A percentile compares a stretch with the other conserved stretches of the same genome.
These are phyloP conservation scores for Apiotrichum mycotoxinovorans DNA, from an alignment of 1,284 basidiomycete genomes.

Conservation along the genomic window DNA sequence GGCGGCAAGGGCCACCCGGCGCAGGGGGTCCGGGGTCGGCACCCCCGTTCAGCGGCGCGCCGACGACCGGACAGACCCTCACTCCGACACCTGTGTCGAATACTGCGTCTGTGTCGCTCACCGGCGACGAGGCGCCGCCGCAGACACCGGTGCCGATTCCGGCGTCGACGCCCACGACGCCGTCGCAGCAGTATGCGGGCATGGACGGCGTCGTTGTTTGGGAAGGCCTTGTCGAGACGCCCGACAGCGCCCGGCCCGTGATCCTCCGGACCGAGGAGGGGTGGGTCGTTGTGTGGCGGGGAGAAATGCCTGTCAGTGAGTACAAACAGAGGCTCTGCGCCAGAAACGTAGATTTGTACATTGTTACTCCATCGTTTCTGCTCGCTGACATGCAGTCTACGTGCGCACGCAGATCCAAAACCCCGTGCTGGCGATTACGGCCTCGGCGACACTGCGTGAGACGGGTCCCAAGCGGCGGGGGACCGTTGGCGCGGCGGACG, in stretches of 20 bases:
- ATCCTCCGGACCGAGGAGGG: constrained; percentile 58
- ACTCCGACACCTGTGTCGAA: constrained; percentile 29
- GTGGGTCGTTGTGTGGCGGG: constrained; percentile 72
- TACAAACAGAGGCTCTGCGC: constrained; percentile 14
- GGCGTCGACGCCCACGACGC: constrained; percentile 55
- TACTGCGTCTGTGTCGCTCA: too few species aligned
- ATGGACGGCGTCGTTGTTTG: constrained; percentile 70
- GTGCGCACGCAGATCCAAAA: constrained; percentile 65
- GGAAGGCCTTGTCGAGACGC: constrained; percentile 41
- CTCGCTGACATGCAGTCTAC: constrained; percentile 48
- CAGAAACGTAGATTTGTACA: background rate
- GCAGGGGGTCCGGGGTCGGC: too few species aligned
- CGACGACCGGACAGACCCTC: too few species aligned
- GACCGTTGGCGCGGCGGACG: constrained; percentile 21
- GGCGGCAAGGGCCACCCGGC: too few species aligned
- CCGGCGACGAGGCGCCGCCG: background rate
- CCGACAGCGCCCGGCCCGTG: constrained; percentile 44
- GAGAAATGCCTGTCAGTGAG: constrained; percentile 72
- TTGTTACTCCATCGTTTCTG: background rate
- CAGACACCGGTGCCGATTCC: constrained; percentile 21
- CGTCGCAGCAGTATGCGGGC: constrained; percentile 65
- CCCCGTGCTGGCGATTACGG: constrained; percentile 74
- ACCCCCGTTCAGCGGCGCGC: too few species aligned
- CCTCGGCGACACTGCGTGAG: constrained; percentile 67
- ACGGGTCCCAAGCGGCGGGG: constrained; percentile 15